A percentile compares a stretch with the other conserved stretches of the same genome.
Conservation (phyloP, 129 eudicot genomes). For the Saussurea involucrata region DNA sequence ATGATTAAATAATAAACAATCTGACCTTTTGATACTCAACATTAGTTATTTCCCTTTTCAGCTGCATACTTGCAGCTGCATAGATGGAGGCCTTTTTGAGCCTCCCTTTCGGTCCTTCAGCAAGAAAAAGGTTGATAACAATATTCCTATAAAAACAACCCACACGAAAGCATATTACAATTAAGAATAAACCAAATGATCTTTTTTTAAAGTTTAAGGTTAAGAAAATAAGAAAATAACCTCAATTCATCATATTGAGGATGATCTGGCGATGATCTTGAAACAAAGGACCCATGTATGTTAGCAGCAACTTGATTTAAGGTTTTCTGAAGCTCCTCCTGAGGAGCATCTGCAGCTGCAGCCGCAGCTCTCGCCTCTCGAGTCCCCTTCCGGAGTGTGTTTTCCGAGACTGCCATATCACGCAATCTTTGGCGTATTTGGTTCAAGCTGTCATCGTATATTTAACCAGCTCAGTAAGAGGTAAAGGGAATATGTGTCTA, state of each 20-base stretch:
- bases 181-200: not conserved
- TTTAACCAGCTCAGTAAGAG: not conserved
- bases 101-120: conserved; percentile 65
- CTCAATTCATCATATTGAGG: conserved; percentile 65
- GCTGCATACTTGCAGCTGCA: conserved; percentile 68
- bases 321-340: conserved; percentile 51
- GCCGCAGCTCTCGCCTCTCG: conserved; percentile 56
- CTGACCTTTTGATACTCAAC: conserved; percentile 68
- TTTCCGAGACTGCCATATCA: conserved; percentile 53
- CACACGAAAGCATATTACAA: not conserved
- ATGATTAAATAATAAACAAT: not conserved
- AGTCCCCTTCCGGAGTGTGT: conserved; percentile 30
- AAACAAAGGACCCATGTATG: conserved; percentile 67
- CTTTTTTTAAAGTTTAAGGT: not conserved
- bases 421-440: conserved; percentile 65
- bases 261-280: conserved; percentile 63
- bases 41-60: conserved; percentile 43
- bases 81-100: conserved; percentile 67
- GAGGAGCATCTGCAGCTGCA: conserved; percentile 57
- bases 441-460: conserved; percentile 43
- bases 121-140: conserved; percentile 72
- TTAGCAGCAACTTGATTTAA: conserved; percentile 60
- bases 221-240: conserved; percentile 26
- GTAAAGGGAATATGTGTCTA: not conserved
- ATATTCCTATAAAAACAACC: conserved; percentile 42